Conservation (phyloP, 768 basidiomycete species). For the Cantharellus anzutake region DNA sequence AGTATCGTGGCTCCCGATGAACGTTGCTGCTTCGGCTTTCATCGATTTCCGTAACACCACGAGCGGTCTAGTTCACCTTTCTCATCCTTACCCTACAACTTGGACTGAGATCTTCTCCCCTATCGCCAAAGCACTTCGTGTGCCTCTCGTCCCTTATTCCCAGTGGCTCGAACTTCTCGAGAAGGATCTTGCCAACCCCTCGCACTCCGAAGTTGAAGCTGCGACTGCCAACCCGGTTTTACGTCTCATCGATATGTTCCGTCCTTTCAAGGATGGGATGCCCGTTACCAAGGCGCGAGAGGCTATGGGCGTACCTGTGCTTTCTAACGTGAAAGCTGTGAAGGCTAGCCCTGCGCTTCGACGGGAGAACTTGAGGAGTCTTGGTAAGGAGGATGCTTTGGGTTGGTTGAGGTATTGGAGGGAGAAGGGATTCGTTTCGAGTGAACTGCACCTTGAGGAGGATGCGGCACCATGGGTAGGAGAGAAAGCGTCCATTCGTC, state of each 20-base stretch:
- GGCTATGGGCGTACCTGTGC: slow-evolving; percentile 12
- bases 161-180: slow-evolving; percentile 13
- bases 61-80: slow-evolving; percentile 10
- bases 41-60: slow-evolving; percentile 13
- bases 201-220: slow-evolving; percentile 3
- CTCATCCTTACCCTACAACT: slow-evolving; percentile 12
- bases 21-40: slow-evolving; percentile 13
- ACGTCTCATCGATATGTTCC: slow-evolving; percentile 6
- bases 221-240: slow-evolving; percentile 2
- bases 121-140: slow-evolving; percentile 9
- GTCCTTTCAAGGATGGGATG: neutral
- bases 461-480: neutral
- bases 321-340: slow-evolving; percentile 8
- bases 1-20: slow-evolving; percentile 15
- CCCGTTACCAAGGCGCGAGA: slow-evolving; percentile 4
- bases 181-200: neutral
- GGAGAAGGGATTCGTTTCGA: slow-evolving; percentile 2
- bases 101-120: slow-evolving; percentile 10
- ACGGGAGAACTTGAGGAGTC: slow-evolving; percentile 13
- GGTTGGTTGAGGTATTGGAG: slow-evolving; percentile 4
- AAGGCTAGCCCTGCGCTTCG: slow-evolving; percentile 9
- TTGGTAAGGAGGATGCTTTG: slow-evolving; percentile 3
- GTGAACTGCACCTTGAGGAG: neutral
- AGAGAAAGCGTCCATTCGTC: too few relatives aligned
- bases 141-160: slow-evolving; percentile 13